Evolutionary conservation across 129 eudicot genomes (phyloP), one percentile per base, ranked within the genome.

Genomic region (Centaurea solstitialis): DNA sequence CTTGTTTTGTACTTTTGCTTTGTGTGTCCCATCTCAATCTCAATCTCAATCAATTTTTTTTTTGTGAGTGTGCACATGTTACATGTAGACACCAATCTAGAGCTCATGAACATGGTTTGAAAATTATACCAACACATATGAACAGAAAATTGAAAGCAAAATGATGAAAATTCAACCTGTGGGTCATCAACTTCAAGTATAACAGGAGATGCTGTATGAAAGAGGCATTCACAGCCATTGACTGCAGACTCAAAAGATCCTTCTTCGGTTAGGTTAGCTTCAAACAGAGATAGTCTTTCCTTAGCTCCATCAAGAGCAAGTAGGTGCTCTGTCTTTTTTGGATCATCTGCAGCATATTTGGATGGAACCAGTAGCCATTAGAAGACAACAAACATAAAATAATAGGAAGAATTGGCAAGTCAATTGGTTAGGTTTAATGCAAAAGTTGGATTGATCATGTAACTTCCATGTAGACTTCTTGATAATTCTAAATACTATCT

Each of bases 231-330:
- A 41, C 89, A 86, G 6, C 87, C 89, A 4, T 81, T 83, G 59
- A 89, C 79, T 1, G 82, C 90, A 9, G 79, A 30, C 39, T 84
- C 90, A 41, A 86, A 84, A 40, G 93, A 86, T 9, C 90, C 90
- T 80, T 84, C 90, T 50, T 81, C 82, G 62, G 78, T 26, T 68
- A 89, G 80, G 75, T 82, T 79, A 62, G 87, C 93, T 79, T 87
- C 80, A 65, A 86, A 81, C 45, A 89, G 74, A 15, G 74, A 81
- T 28, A 89, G 81, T 28, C 89, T 84, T 80, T 89, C 90, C 33
- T 79, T 82, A 17, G 93, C 93, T 82, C 93, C 90, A 76, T 86
- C 86, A 59, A 89, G 80, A n/a, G 87, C 76, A 73, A 76, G 90
- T 43, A 89, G 77, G 85, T 89, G 90, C 17, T 89, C 78, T 4